Base-by-base conservation (phyloP, 2,329 filamentous ascomycete genomes). In the Beauveria brongniartii region DNA sequence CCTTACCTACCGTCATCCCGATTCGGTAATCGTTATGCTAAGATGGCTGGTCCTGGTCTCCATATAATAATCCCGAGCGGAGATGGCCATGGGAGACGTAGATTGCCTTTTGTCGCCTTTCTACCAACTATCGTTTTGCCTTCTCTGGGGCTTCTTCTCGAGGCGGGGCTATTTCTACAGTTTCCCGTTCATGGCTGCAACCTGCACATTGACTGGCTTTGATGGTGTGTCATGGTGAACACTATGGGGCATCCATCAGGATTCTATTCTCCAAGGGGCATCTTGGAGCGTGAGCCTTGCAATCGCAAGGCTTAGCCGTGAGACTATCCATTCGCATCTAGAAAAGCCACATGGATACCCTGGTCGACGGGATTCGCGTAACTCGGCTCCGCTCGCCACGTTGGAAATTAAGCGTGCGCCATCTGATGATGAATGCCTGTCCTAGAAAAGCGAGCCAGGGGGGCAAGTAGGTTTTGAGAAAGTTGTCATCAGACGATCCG, bases 21-120 rank as follows among this genome's bases (percentile, higher is more conserved):
- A 61, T 61, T 34, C 51, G 51, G 58, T 24, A 61, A 55, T 54
- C 51, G 50, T 55, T 61, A 30, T 55, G 58, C 18, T 48, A 37
- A 10, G 22, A 37, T 22, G 4, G 22, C 9, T 51, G 51, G 51
- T 50, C 58, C 20, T 12, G 16, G 20, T 43, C 43, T 43, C 58
- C 57, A 54, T 47, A 53, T 43, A 41, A 59, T 54, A 47, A 50
- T 55, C 43, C 43, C 51, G 30, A 10, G 24, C 43, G 22, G 44
- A 20, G 57, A 44, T 34, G 16, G 50, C 14, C 30, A 8, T 43
- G 51, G 34, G 43, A 50, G 51, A 22, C 22, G 44, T 34, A 43
- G 41, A 55, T 55, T 51, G n/a, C 41, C 41, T 44, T 44, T 40
- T 37, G 34, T 37, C 34, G 34, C 5, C 34, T 16, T 16, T 37